phyloP scores from a whole-genome alignment of 176 grass and related monocot genomes.

The Juncus effusus region DNA sequence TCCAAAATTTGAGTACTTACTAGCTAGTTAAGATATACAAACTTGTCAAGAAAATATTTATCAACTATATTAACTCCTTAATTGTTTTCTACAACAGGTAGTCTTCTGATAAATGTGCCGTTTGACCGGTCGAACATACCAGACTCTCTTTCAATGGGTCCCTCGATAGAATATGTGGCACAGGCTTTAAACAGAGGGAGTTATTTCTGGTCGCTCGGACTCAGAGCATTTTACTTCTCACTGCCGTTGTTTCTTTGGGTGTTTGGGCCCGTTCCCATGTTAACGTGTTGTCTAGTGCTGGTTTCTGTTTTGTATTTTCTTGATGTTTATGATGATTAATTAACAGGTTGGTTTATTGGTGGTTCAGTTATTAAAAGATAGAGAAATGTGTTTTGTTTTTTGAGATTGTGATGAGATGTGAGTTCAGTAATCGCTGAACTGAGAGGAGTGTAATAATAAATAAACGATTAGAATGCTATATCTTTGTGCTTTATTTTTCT shows the following conservation, averaged over 20 bases:
- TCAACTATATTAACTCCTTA: no score
- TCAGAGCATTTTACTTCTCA: conserved; percentile 75
- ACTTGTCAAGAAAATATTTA: no score
- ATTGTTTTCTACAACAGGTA: neutral
- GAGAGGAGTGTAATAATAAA: no score
- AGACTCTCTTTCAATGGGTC: neutral
- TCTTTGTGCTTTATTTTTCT: no score
- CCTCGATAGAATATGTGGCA: conserved; percentile 39
- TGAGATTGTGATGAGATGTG: neutral
- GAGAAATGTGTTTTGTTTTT: neutral
- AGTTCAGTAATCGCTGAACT: conserved; percentile 20
- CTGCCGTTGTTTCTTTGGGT: conserved; percentile 80
- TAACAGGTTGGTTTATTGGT: no score
- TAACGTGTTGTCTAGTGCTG: conserved; percentile 47
- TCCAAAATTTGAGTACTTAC: no score
- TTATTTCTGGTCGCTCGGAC: conserved; percentile 78
- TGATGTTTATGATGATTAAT: conserved; percentile 34
- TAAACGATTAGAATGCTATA: no score
- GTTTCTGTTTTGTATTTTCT: conserved; percentile 63
- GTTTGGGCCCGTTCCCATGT: conserved; percentile 75
- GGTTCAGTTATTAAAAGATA: neutral
- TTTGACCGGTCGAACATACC: conserved; percentile 15
- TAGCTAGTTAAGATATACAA: no score
- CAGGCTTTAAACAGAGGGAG: conserved; percentile 63
- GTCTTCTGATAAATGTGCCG: conserved; percentile 60